phyloP scores from a whole-genome alignment of 768 basidiomycete genomes.

The Sarcomyxa edulis region DNA sequence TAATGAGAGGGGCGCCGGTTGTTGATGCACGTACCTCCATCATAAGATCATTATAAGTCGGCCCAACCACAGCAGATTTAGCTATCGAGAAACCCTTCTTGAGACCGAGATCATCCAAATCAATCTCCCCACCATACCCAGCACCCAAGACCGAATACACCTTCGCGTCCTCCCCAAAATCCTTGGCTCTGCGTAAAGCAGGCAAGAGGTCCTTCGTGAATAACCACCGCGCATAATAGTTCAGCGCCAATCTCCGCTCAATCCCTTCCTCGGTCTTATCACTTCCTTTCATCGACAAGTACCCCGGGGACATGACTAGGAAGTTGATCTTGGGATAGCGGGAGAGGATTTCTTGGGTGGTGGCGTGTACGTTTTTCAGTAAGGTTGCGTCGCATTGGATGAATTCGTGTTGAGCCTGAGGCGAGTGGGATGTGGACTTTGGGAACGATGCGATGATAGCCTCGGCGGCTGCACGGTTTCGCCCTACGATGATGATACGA shows the following conservation, averaged over 20 bases:
- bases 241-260: conserved; percentile 36
- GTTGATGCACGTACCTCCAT: conserved; percentile 39
- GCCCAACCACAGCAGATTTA: conserved; percentile 26
- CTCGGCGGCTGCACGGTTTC: conserved; percentile 44
- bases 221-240: conserved; percentile 49
- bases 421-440: conserved; percentile 14
- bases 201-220: conserved; percentile 44
- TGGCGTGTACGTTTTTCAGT: conserved; percentile 43
- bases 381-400: conserved; percentile 45
- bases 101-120: conserved; percentile 45
- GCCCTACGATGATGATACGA: conserved; percentile 48
- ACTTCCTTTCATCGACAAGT: conserved; percentile 30
- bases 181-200: conserved; percentile 34
- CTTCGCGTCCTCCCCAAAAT: conserved; percentile 42
- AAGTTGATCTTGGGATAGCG: conserved; percentile 45
- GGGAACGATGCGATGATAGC: conserved; percentile 38
- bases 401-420: conserved; percentile 32
- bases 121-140: conserved; percentile 26
- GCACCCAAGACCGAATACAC: conserved; percentile 39
- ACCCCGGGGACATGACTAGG: conserved; percentile 41
- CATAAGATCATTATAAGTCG: conserved; percentile 52
- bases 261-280: conserved; percentile 41
- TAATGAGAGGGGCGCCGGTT: not conserved
- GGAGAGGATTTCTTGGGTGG: conserved; percentile 20
- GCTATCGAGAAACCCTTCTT: conserved; percentile 36